Evolutionary conservation across 371 early-diverging fungal genomes (phyloP).

Genomic region (Batkoa obscura): DNA sequence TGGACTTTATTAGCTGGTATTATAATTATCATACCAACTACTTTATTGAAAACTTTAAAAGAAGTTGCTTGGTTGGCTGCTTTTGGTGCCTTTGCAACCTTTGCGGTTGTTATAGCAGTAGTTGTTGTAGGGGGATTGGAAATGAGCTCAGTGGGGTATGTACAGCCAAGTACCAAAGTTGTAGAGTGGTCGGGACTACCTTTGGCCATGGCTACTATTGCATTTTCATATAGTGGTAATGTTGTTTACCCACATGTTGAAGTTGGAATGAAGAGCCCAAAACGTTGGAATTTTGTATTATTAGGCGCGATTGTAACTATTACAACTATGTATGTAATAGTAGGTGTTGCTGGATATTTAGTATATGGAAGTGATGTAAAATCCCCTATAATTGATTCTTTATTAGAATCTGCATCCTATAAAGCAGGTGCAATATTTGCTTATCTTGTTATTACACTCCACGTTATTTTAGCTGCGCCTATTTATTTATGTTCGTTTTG

Average conservation of each 20-base stretch:
- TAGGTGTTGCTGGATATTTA: constrained; percentile 57
- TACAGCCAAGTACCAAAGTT: constrained; percentile 17
- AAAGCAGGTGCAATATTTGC: constrained; percentile 18
- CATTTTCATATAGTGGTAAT: constrained; percentile 63
- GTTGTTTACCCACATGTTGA: constrained; percentile 72
- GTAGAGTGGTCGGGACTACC: constrained; percentile 26
- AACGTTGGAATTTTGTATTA: constrained; percentile 47
- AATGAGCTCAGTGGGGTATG: background rate
- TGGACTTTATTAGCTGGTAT: constrained; percentile 23
- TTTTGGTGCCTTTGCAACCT: constrained; percentile 29
- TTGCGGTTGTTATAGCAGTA: constrained; percentile 21
- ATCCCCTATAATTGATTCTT: constrained; percentile 51
- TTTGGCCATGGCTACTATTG: constrained; percentile 29
- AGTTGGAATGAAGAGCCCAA: constrained; percentile 58
- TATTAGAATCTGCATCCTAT: constrained; percentile 28
- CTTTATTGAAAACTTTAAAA: constrained; percentile 40
- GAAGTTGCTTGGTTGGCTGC: constrained; percentile 43
- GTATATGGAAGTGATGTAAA: constrained; percentile 47
- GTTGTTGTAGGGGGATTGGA: background rate
- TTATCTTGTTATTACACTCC: constrained; percentile 54
- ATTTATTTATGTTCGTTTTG: constrained; percentile 62
- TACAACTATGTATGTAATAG: constrained; percentile 49
- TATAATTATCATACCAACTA: constrained; percentile 26
- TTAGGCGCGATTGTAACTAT: constrained; percentile 45
- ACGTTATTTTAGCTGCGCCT: constrained; percentile 68